Percentiles rank a stretch among this genome's conserved stretches.
phyloP scores from a whole-genome alignment of 768 basidiomycete species.

The Pilatotrama ljubarskyi region DNA sequence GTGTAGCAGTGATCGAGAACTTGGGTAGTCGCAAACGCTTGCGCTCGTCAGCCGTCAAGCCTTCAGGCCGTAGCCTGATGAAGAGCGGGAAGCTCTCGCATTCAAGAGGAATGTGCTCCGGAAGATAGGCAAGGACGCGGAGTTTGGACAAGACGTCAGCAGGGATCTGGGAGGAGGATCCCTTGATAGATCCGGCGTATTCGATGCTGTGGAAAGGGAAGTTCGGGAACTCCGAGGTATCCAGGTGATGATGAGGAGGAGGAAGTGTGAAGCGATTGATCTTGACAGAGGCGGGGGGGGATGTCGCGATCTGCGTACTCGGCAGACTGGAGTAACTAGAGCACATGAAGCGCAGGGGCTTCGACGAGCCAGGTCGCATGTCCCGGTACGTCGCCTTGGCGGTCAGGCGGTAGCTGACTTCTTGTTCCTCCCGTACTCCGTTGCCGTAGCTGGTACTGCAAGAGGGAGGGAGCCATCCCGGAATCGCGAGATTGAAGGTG shows the following conservation, averaged over 20 bases:
- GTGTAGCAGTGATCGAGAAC: conserved; percentile 58
- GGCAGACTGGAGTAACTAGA: conserved; percentile 57
- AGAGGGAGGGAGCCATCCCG: conserved; percentile 84
- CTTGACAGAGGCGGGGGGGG: conserved; percentile 42
- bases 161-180: conserved; percentile 42
- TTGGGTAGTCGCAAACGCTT: conserved; percentile 55
- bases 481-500: conserved; percentile 79
- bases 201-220: conserved; percentile 40
- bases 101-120: conserved; percentile 50
- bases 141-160: conserved; percentile 58
- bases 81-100: conserved; percentile 53
- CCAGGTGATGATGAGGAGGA: conserved; percentile 37
- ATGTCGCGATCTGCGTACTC: conserved; percentile 39
- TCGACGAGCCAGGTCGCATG: conserved; percentile 41
- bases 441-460: conserved; percentile 45
- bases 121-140: conserved; percentile 63
- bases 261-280: conserved; percentile 52
- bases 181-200: conserved; percentile 21
- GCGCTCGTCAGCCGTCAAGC: conserved; percentile 49
- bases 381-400: conserved; percentile 63
- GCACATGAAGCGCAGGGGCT: conserved; percentile 52
- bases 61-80: conserved; percentile 60
- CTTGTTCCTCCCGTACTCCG: conserved; percentile 41
- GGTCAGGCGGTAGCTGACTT: conserved; percentile 65
- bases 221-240: conserved; percentile 30